Conservation (phyloP, 1,284 basidiomycete species). For the Rhodotorula sp. region DNA sequence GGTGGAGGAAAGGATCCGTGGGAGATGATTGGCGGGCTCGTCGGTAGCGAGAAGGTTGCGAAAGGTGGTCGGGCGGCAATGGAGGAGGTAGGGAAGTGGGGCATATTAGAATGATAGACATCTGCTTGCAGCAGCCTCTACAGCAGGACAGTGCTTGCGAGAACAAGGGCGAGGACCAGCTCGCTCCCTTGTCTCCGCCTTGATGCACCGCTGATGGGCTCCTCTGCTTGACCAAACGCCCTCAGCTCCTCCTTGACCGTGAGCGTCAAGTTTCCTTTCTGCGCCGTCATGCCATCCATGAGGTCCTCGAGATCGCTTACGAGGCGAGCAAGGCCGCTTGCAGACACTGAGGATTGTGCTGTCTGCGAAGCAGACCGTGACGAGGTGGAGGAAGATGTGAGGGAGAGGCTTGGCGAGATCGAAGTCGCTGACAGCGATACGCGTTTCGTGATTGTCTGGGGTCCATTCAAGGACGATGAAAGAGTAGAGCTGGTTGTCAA, state of each 20-base stretch:
- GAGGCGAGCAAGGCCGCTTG: no score
- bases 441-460: neutral
- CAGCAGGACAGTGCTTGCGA: neutral
- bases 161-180: no score
- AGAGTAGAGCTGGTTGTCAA: neutral
- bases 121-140: neutral
- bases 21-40: conserved; percentile 78
- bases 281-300: no score
- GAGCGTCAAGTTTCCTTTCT: no score
- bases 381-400: no score
- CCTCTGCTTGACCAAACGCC: no score
- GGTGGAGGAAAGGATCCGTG: conserved; percentile 93
- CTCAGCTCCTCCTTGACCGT: no score
- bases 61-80: conserved; percentile 76
- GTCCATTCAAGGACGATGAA: neutral
- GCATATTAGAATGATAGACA: conserved; percentile 54
- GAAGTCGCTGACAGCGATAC: neutral
- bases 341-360: no score
- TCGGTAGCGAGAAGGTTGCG: conserved; percentile 63
- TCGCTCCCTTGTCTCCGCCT: no score
- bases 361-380: no score
- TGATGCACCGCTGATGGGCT: no score
- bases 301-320: no score
- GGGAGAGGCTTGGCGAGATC: neutral
- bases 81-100: conserved; percentile 84